These are phyloP conservation scores for Fraxinus quadrangulata DNA, from an alignment of 257 asterid species.

Conservation along the genomic window DNA sequence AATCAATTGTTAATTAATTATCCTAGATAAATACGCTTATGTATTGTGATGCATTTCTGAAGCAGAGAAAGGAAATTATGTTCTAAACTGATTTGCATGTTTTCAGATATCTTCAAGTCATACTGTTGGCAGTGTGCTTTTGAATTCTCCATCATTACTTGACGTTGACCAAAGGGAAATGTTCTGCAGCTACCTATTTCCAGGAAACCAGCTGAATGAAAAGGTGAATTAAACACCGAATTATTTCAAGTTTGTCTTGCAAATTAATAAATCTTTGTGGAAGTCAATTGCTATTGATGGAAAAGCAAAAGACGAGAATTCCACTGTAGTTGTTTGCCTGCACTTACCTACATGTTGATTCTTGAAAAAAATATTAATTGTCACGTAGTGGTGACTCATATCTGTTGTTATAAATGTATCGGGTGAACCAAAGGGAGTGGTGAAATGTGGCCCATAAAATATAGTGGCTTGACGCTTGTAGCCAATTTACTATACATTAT, in stretches of 20 bases:
- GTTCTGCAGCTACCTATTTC: slow-evolving; percentile 81
- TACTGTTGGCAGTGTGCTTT: slow-evolving; percentile 60
- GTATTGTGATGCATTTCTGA: slow-evolving; percentile 11
- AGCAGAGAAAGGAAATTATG: slow-evolving; percentile 6
- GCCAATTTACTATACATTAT: not conserved
- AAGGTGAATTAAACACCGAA: slow-evolving; percentile 46
- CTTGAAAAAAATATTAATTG: not conserved
- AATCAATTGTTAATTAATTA: not conserved
- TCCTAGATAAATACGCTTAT: not conserved
- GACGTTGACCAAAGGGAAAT: slow-evolving; percentile 73
- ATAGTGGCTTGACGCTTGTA: not conserved
- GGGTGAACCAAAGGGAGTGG: not conserved
- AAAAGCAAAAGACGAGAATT: not conserved
- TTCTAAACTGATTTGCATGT: slow-evolving; percentile 20
- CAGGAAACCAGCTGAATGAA: slow-evolving; percentile 51
- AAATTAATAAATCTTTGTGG: slow-evolving; percentile 15
- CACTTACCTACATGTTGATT: not conserved
- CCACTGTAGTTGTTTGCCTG: slow-evolving; percentile 2
- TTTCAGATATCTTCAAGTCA: slow-evolving; percentile 64
- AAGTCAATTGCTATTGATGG: not conserved
- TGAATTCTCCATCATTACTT: slow-evolving; percentile 60
- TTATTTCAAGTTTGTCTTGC: slow-evolving; percentile 13
- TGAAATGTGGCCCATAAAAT: not conserved
- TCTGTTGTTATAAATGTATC: not conserved
- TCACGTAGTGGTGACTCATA: not conserved